Percentiles rank a stretch among this genome's conserved stretches.
phyloP scores from a whole-genome alignment of 306 rosid genomes.

The Bauhinia variegata region DNA sequence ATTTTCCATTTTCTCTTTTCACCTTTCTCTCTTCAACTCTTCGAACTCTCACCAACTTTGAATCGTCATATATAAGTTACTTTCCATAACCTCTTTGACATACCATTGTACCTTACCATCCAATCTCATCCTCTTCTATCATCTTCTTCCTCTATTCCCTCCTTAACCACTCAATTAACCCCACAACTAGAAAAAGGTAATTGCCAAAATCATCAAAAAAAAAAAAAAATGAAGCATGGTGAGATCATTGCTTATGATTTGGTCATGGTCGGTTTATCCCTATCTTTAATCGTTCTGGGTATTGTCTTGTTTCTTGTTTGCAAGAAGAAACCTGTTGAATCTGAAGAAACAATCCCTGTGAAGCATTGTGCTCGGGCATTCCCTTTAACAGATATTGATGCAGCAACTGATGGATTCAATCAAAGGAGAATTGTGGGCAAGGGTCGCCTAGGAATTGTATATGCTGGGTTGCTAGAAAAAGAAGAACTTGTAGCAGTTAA shows the following conservation, averaged over 20 bases:
- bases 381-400: conserved; percentile 55
- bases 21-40: not conserved
- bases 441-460: conserved; percentile 81
- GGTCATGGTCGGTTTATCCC: conserved; percentile 49
- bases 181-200: not conserved
- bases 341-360: conserved; percentile 52
- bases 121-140: conserved; percentile 32
- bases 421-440: conserved; percentile 65
- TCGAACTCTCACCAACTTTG: not conserved
- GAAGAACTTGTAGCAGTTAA: conserved; percentile 65
- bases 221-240: conserved; percentile 46
- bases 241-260: conserved; percentile 52
- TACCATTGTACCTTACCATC: not conserved
- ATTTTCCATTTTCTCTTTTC: conserved; percentile 19
- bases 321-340: conserved; percentile 57
- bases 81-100: conserved; percentile 35
- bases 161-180: conserved; percentile 18
- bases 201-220: no score
- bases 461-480: conserved; percentile 55
- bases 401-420: conserved; percentile 83
- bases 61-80: conserved; percentile 10
- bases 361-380: conserved; percentile 55
- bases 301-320: conserved; percentile 52
- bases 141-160: conserved; percentile 27
- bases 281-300: conserved; percentile 52